Evolutionary conservation across 345 rosid genomes (phyloP).

Genomic region (Cardiospermum halicacabum): DNA sequence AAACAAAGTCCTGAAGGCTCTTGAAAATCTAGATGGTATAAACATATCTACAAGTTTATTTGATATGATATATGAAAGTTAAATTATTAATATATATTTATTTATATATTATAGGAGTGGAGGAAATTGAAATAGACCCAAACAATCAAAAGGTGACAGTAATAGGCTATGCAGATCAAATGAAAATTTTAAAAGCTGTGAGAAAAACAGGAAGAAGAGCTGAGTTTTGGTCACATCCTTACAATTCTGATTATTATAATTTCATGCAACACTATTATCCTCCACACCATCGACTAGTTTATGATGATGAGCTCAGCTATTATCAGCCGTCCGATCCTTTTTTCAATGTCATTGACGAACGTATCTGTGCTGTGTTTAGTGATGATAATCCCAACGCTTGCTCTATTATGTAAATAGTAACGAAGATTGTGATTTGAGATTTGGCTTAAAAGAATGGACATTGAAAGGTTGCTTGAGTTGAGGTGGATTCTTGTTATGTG

Average conservation of each 20-base stretch:
- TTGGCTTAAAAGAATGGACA: too few species aligned
- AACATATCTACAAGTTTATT: neutral
- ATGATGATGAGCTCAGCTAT: too few species aligned
- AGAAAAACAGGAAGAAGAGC: conserved; percentile 52
- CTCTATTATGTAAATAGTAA: conserved; percentile 41
- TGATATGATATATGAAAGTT: too few species aligned
- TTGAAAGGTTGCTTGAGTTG: too few species aligned
- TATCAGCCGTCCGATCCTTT: conserved; percentile 34
- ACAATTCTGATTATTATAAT: conserved; percentile 43
- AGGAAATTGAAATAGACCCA: conserved; percentile 53
- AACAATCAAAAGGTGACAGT: conserved; percentile 72
- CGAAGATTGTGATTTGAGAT: too few species aligned
- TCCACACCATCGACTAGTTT: neutral
- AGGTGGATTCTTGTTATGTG: too few species aligned
- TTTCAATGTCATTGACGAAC: conserved; percentile 30
- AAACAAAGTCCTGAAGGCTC: conserved; percentile 50
- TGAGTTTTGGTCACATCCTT: conserved; percentile 68
- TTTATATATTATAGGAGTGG: too few species aligned
- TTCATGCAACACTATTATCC: conserved; percentile 23
- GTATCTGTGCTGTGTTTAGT: conserved; percentile 45
- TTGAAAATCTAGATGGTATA: conserved; percentile 56
- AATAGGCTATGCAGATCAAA: conserved; percentile 59
- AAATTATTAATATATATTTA: too few species aligned
- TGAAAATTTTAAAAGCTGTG: conserved; percentile 56
- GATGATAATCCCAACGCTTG: conserved; percentile 87